A percentile compares a stretch with the other conserved stretches of the same genome.
phyloP scores from a whole-genome alignment of 202 grass and related monocot genomes.

The Setaria viridis region DNA sequence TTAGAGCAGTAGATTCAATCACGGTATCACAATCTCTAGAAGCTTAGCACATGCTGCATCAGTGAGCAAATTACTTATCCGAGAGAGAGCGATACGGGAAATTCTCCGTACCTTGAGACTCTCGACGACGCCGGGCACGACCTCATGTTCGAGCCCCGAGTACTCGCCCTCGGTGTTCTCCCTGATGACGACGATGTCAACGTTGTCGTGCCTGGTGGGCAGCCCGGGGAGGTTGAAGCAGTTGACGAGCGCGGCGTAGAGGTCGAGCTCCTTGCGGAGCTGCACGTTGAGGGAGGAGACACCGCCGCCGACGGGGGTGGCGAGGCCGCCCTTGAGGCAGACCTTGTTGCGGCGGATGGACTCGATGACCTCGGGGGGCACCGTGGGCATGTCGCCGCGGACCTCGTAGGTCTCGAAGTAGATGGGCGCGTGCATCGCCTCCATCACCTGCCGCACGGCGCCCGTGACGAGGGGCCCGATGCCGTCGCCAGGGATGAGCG shows the following conservation, averaged over 20 bases:
- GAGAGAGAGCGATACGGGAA: neutral
- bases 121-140: constrained; percentile 78
- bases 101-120: constrained; percentile 70
- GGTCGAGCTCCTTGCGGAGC: constrained; percentile 80
- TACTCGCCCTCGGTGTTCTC: constrained; percentile 92
- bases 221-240: constrained; percentile 79
- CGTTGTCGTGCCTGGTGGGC: constrained; percentile 79
- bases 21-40: neutral
- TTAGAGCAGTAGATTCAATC: neutral
- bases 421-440: constrained; percentile 82
- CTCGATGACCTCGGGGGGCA: constrained; percentile 66
- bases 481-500: constrained; percentile 76
- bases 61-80: neutral
- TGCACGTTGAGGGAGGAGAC: constrained; percentile 80
- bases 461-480: constrained; percentile 80
- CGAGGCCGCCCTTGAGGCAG: constrained; percentile 82
- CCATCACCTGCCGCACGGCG: constrained; percentile 79
- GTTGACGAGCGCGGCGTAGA: constrained; percentile 78
- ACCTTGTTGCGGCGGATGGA: constrained; percentile 86
- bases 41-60: constrained; percentile 8
- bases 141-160: constrained; percentile 85
- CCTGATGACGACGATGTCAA: constrained; percentile 81
- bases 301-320: constrained; percentile 74
- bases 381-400: constrained; percentile 72
- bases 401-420: constrained; percentile 79